Evolutionary conservation across 2,329 filamentous ascomycete species (phyloP), one percentile per base, ranked within the genome.

Genomic region (Tolypocladium tundrense): DNA sequence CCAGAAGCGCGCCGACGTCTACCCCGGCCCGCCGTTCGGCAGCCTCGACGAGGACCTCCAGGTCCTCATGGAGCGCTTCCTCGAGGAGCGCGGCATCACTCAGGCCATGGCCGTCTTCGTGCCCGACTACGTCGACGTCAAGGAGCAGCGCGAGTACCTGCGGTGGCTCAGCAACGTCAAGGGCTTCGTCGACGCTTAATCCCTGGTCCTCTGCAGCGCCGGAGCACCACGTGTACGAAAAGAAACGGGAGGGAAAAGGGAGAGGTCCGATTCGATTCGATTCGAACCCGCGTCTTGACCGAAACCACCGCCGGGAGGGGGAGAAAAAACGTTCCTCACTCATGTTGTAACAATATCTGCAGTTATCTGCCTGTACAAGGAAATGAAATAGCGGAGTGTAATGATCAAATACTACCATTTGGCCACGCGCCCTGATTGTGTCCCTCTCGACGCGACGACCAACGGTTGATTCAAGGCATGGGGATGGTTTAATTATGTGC

Each of bases 131-230:
- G 92, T 97, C 69, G 91, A 97, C 72, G 85, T 89, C 76, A 99
- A 99, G 87, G 94, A 99, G 84, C 93, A 97, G 84, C 88, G 86
- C 77, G 94, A 99, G 82, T 99, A 99, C 75, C 78, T 95, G 61
- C 78, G 82, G 64, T 99, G 95, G 94, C 79, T 99, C 73, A 83
- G 86, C 73, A 89, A 88, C 70, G 83, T 97, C 75, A 94, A 93
- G 85, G 78, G 76, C 62, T 97, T 97, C 70, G 79, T 97, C 64
- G 87, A 89, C 71, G 86, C 85, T 60, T 91, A 78, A 41, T 19
- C 24, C 31, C 35, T 4, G 2, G 16, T 13, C 31, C 27, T 31
- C 6, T 31, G 48, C 48, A 21, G 16, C 31, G 31, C 33, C 31
- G 48, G 31, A 37, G 48, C 48, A 21, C 11, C 48, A 14, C 16